Evolutionary conservation across 1,284 basidiomycete genomes (phyloP), one percentile per base, ranked within the genome.

Genomic region (Cerrena zonata): DNA sequence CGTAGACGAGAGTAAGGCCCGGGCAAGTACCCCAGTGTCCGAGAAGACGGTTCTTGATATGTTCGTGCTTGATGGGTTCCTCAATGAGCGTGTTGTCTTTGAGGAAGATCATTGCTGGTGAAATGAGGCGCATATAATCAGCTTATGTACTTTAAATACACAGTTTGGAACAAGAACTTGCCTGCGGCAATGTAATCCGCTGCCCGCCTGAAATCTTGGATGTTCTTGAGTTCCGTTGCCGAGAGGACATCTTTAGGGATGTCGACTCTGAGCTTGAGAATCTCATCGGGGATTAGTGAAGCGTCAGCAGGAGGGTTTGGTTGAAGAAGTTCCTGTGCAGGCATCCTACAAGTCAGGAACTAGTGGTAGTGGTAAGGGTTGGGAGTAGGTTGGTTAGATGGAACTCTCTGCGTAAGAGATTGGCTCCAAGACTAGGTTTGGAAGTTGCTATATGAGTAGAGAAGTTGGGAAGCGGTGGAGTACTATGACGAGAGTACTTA

Each of bases 11-110:
- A 56, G 78, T 69, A 22, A 93, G 79, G 23, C 90, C 91, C 0
- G 88, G 86, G 58, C 85, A 87, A 2, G 86, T 87, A 37, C 84
- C 84, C 82, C 84, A 86, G 54, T 88, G 84, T 0, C 85, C 84
- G 13, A 94, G 78, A 19, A 94, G 77, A 54, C 91, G 82, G 45
- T 75, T 71, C 69, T 92, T 92, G 71, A 92, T 83, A 62, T 91
- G 77, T 43, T 86, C 78, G 24, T 73, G 67, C 15, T 69, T 75
- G 48, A 91, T 71, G 15, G 76, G 68, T 24, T 77, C 70, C 53
- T 84, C 77, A 42, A 91, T 69, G 2, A 90, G 72, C n/a, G 82
- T 78, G 58, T 92, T 88, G 57, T 78, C 71, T 56, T 79, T 82
- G 47, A 94, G 71, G 70, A 91, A 94, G 60, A 91, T 91, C 84